phyloP scores from a whole-genome alignment of 345 rosid species.

The Carallia brachiata region DNA sequence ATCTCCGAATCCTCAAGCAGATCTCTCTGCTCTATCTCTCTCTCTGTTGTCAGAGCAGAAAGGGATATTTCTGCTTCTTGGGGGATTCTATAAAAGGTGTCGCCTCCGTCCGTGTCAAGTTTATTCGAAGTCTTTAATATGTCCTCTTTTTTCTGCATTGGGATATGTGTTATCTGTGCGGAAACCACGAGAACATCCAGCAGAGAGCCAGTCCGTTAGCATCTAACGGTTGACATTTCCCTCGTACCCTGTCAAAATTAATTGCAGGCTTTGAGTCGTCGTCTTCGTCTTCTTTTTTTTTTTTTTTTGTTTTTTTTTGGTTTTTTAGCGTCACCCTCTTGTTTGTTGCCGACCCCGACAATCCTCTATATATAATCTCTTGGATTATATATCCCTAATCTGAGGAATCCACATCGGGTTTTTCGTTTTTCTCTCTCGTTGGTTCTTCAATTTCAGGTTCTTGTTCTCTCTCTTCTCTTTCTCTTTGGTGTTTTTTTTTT shows the following conservation, averaged over 20 bases:
- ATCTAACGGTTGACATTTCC: neutral
- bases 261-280: neutral
- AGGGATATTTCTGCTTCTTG: neutral
- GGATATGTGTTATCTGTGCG: too few species aligned
- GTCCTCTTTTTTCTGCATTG: too few species aligned
- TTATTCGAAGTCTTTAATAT: too few species aligned
- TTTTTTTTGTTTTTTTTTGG: neutral
- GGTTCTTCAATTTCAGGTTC: conserved; percentile 40
- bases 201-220: neutral
- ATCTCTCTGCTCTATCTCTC: neutral
- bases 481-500: neutral
- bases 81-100: neutral
- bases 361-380: neutral
- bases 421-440: conserved; percentile 8
- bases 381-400: neutral
- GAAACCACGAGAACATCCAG: neutral
- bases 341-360: conserved; percentile 21
- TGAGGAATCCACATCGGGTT: conserved; percentile 36
- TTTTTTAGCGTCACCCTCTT: neutral
- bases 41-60: neutral
- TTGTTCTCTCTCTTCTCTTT: neutral
- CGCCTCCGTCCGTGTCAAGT: neutral
- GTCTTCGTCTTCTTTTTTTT: neutral
- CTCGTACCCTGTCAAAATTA: neutral
- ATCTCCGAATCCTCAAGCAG: conserved; percentile 39